phyloP scores from a whole-genome alignment of 805 yeast species.

The Saccharomycopsis sp. region DNA sequence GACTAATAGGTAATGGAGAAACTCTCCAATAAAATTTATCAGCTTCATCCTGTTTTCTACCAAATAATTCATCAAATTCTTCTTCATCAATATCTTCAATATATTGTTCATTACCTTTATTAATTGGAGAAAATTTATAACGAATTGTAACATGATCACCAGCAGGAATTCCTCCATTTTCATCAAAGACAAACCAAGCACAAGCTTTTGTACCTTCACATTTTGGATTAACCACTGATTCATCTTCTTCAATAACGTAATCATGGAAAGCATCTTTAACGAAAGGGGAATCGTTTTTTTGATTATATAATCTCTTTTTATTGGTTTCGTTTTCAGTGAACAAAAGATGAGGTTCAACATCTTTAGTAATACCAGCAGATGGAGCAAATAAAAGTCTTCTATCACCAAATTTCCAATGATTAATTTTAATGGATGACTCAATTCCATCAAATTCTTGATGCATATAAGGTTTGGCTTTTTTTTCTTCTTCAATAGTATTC shows the following conservation, averaged over 20 bases:
- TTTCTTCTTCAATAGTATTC: slow-evolving; percentile 48
- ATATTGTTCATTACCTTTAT: slow-evolving; percentile 2
- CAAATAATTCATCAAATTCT: slow-evolving; percentile 58
- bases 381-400: slow-evolving; percentile 67
- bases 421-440: slow-evolving; percentile 42
- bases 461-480: slow-evolving; percentile 40
- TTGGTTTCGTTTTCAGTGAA: slow-evolving; percentile 91
- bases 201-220: slow-evolving; percentile 70
- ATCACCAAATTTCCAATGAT: slow-evolving; percentile 61
- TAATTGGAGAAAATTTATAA: slow-evolving; percentile 39
- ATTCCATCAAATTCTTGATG: slow-evolving; percentile 29
- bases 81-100: slow-evolving; percentile 54
- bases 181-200: slow-evolving; percentile 75
- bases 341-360: slow-evolving; percentile 64
- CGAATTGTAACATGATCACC: slow-evolving; percentile 82
- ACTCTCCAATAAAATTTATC: slow-evolving; percentile 88
- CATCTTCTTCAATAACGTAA: slow-evolving; percentile 49
- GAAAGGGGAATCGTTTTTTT: slow-evolving; percentile 46
- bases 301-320: slow-evolving; percentile 52
- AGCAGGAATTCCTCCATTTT: slow-evolving; percentile 69
- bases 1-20: slow-evolving; percentile 74
- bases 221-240: slow-evolving; percentile 59
- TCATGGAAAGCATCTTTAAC: slow-evolving; percentile 93
- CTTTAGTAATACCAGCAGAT: slow-evolving; percentile 63
- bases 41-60: slow-evolving; percentile 73